These are phyloP conservation scores for Amoebophrya sp. DNA, from an alignment of 169 alveolate genomes.

Conservation along the genomic window DNA sequence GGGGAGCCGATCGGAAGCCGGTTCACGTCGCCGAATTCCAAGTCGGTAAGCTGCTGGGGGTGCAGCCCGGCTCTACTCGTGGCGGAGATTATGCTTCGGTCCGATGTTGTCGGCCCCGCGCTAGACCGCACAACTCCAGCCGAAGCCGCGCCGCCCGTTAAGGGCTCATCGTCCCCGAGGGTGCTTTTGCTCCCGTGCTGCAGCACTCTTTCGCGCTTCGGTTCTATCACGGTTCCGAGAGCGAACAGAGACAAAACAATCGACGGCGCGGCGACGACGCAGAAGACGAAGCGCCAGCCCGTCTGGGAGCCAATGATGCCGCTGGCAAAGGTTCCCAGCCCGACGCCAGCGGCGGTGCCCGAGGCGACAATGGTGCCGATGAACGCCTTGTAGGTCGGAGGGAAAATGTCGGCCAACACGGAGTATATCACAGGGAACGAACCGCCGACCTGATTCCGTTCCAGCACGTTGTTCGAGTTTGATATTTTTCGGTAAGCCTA, in stretches of 20 bases:
- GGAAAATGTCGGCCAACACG: not conserved
- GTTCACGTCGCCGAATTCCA: too few relatives aligned
- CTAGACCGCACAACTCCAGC: too few relatives aligned
- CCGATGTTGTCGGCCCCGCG: too few relatives aligned
- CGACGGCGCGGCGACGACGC: not conserved
- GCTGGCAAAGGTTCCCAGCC: not conserved
- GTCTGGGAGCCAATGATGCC: not conserved
- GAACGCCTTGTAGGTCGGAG: not conserved
- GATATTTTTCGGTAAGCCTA: not conserved
- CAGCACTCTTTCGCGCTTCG: not conserved
- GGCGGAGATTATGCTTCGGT: too few relatives aligned
- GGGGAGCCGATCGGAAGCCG: too few relatives aligned
- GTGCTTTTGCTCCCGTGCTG: too few relatives aligned
- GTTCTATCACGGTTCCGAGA: not conserved
- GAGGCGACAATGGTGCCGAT: not conserved
- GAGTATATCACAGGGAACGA: not conserved
- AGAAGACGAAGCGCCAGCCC: not conserved
- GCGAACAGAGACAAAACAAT: not conserved
- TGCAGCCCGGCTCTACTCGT: too few relatives aligned
- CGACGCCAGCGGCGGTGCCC: not conserved
- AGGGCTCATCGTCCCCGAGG: too few relatives aligned
- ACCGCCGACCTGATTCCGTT: not conserved
- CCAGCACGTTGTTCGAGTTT: not conserved
- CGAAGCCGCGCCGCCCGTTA: too few relatives aligned
- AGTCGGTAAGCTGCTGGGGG: too few relatives aligned